Conservation (phyloP, 2,329 filamentous ascomycete species). For the Diaporthe helianthi region DNA sequence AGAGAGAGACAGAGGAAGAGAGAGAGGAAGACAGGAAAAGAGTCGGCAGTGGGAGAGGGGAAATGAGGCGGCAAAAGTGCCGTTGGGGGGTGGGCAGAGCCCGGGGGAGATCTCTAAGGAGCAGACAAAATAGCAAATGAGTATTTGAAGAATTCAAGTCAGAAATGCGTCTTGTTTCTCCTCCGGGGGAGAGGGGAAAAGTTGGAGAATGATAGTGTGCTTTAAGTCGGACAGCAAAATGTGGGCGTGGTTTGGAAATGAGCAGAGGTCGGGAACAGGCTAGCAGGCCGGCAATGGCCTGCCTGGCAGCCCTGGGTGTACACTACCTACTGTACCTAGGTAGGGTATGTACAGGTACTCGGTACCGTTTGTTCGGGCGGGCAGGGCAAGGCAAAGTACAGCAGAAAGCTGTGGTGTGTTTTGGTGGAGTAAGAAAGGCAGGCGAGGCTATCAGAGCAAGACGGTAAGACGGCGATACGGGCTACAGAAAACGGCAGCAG, state of each 20-base stretch:
- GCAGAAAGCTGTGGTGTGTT: background rate
- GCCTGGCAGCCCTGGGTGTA: background rate
- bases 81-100: constrained; percentile 34
- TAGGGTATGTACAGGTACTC: background rate
- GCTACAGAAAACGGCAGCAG: background rate
- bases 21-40: background rate
- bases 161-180: constrained; percentile 2
- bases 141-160: background rate
- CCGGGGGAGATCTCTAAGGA: constrained; percentile 28
- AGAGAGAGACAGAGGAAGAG: no score
- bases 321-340: no score
- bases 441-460: background rate
- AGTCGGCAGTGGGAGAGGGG: background rate
- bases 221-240: constrained; percentile 32
- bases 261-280: constrained; percentile 3
- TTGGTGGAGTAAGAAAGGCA: background rate
- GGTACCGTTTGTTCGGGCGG: background rate
- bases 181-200: background rate
- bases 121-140: constrained; percentile 34
- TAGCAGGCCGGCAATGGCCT: background rate
- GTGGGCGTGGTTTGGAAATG: constrained; percentile 31
- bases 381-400: background rate
- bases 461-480: background rate
- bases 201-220: constrained; percentile 30
- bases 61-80: constrained; percentile 32